Evolutionary conservation across 2,329 filamentous ascomycete genomes (phyloP), one percentile per base, ranked within the genome.

Genomic region (Cercospora citrullina): DNA sequence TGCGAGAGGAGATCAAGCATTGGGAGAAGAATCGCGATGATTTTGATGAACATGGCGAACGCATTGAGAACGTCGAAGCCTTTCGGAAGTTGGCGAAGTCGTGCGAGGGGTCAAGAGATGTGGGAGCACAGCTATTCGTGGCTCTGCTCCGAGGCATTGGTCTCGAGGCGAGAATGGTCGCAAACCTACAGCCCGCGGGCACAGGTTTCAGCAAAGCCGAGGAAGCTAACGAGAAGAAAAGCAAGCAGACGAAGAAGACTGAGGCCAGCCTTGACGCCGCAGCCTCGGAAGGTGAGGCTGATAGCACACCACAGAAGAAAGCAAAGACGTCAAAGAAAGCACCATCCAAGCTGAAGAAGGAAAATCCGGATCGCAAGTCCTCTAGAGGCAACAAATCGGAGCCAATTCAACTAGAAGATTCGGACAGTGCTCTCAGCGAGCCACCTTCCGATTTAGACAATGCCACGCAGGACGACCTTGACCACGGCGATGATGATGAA

Each of bases 131-230:
- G 76, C 84, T 99, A 0, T 98, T 98, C 72, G 96, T 93, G 0
- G 92, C 93, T 3, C 81, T 99, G 7, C 78, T 97, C 23, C 86
- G 95, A 71, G 93, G 89, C 0, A 77, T 98, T 10, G 92, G 92
- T 0, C 82, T 98, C 2, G 93, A 97, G 75, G 88, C 92, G 10
- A 87, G 94, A 31, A 86, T 98, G 84, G 88, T 98, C 2, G 89
- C 90, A 9, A 97, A 89, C 76, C 77, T 99, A 48, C 95, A 98
- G 76, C 90, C 93, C 0, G 81, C 92, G 23, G 95, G 95, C 0
- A 97, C 96, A 78, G 93, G 93, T 1, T 98, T 93, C 89, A 96
- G 88, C 69, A 96, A 94, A 78, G 81, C 86, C 10, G 95, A 99
- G 79, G 91, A 95, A 62, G 92, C 91, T 5, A 87, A 87, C 12